A percentile compares a stretch with the other conserved stretches of the same genome.
These are phyloP conservation scores for Pinus taeda DNA, from an alignment of 75 land plant genomes.

Conservation along the genomic window DNA sequence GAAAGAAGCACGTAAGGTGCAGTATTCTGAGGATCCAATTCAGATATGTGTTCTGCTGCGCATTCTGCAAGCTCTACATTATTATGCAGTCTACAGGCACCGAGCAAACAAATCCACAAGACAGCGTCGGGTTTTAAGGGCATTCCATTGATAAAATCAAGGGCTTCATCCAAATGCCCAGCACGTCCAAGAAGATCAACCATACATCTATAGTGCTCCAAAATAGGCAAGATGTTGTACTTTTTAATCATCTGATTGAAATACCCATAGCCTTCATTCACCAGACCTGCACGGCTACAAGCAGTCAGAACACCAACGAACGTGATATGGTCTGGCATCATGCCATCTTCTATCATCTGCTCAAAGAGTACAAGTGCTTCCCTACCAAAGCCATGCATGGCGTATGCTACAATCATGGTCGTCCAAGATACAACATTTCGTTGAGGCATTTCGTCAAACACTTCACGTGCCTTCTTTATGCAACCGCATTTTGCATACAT, in stretches of 20 bases:
- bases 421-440: constrained; percentile 49
- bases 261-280: constrained; percentile 44
- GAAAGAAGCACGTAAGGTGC: constrained; percentile 50
- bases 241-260: constrained; percentile 27
- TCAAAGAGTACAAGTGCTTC: constrained; percentile 35
- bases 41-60: constrained; percentile 37
- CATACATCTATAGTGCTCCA: constrained; percentile 63
- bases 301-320: constrained; percentile 57
- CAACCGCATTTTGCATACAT: constrained; percentile 69
- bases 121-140: constrained; percentile 29
- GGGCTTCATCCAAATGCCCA: constrained; percentile 46
- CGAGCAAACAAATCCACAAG: constrained; percentile 48
- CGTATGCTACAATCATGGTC: constrained; percentile 36
- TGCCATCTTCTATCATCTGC: constrained; percentile 38
- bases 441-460: constrained; percentile 17
- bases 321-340: constrained; percentile 51
- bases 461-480: constrained; percentile 27
- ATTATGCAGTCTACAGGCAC: constrained; percentile 41
- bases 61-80: constrained; percentile 34
- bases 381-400: constrained; percentile 34
- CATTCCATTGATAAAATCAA: constrained; percentile 40
- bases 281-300: constrained; percentile 51
- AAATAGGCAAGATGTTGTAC: constrained; percentile 22
- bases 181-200: constrained; percentile 65
- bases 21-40: constrained; percentile 38